phyloP scores from a whole-genome alignment of 2,329 filamentous ascomycete genomes.

The Talaromyces sp. region DNA sequence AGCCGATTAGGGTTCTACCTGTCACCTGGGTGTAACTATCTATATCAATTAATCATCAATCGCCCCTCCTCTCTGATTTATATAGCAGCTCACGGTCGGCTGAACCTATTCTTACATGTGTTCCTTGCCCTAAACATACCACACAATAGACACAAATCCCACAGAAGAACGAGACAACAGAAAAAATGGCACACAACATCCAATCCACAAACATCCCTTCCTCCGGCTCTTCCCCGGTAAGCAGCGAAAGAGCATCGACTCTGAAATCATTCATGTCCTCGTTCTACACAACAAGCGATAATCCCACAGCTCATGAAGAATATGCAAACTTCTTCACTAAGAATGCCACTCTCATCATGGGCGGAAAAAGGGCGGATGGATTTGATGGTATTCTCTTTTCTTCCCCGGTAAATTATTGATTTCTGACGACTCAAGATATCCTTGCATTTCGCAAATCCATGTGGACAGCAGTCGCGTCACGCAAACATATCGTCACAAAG shows the following conservation, averaged over 20 bases:
- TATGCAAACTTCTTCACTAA: constrained; percentile 34
- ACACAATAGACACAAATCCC: neutral
- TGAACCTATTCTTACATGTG: neutral
- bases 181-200: constrained; percentile 4
- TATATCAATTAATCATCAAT: neutral
- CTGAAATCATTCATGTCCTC: constrained; percentile 34
- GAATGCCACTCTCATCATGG: constrained; percentile 39
- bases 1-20: neutral
- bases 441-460: constrained; percentile 33
- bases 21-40: neutral
- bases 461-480: constrained; percentile 36
- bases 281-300: constrained; percentile 38
- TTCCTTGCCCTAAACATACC: neutral
- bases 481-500: constrained; percentile 30
- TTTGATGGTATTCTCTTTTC: constrained; percentile 26
- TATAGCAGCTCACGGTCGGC: too few relatives aligned
- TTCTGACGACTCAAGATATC: constrained; percentile 27
- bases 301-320: constrained; percentile 33
- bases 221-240: neutral
- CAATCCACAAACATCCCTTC: neutral
- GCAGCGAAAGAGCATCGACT: constrained; percentile 16
- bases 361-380: constrained; percentile 34
- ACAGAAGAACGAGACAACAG: neutral
- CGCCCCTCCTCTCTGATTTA: neutral
- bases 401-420: neutral